phyloP scores from a whole-genome alignment of 345 rosid genomes.

The Eucalyptus globulus region DNA sequence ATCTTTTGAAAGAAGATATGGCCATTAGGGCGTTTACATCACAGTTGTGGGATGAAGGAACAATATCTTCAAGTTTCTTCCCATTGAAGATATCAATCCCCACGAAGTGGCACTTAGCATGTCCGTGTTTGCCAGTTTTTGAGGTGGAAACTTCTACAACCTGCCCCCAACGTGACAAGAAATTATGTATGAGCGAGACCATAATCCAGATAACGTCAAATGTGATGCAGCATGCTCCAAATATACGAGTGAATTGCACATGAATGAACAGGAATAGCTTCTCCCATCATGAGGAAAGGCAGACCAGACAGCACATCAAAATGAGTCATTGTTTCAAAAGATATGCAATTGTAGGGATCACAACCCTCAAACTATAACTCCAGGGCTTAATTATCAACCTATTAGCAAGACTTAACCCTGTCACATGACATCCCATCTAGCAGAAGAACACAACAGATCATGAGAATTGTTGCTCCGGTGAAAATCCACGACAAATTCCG shows the following conservation, averaged over 20 bases:
- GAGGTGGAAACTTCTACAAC: constrained; percentile 76
- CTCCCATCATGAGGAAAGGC: not conserved
- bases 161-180: constrained; percentile 9
- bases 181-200: not conserved
- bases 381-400: not conserved
- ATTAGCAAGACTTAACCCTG: not conserved
- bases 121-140: constrained; percentile 76
- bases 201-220: not conserved
- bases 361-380: not conserved
- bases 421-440: not conserved
- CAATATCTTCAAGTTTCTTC: constrained; percentile 68
- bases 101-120: constrained; percentile 76
- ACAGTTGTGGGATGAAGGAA: constrained; percentile 70
- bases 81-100: constrained; percentile 63
- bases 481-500: not conserved
- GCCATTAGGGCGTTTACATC: constrained; percentile 22
- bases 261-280: not conserved
- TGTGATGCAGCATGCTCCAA: not conserved
- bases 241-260: not conserved
- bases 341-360: not conserved
- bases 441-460: not conserved
- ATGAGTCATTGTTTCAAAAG: not conserved
- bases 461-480: not conserved
- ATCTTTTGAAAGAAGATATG: not conserved
- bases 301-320: not conserved